These are phyloP conservation scores for Paspalum vaginatum DNA, from an alignment of 176 grass and related monocot genomes.

Conservation along the genomic window DNA sequence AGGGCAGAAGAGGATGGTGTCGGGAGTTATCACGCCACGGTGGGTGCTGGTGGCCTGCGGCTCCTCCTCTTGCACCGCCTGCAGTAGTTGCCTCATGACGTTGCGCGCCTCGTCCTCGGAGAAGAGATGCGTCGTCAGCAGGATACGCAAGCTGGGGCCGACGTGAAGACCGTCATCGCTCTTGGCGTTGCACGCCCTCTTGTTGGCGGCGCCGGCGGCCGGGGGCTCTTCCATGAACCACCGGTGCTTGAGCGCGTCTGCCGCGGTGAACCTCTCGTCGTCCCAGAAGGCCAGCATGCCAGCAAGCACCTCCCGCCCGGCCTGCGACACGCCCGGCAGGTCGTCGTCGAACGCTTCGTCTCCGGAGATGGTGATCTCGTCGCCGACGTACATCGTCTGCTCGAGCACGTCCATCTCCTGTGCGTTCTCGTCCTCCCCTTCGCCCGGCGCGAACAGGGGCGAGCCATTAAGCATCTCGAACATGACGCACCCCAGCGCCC, in stretches of 20 bases:
- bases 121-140: background rate
- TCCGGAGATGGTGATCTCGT: background rate
- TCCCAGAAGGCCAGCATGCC: background rate
- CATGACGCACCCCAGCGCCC: conserved; percentile 19
- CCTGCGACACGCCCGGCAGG: background rate
- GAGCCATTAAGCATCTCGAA: background rate
- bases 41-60: conserved; percentile 4
- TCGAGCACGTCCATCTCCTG: background rate
- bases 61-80: background rate
- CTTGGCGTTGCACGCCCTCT: background rate
- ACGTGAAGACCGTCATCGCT: conserved; percentile 39
- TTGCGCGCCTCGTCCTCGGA: background rate
- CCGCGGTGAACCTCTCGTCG: background rate
- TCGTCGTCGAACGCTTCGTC: background rate
- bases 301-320: background rate
- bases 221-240: background rate
- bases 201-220: background rate
- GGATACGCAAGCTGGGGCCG: background rate
- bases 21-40: conserved; percentile 61
- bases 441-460: background rate
- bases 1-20: conserved; percentile 39
- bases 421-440: background rate
- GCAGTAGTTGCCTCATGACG: background rate
- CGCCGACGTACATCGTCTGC: background rate
- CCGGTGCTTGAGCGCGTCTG: background rate